Percentiles rank a stretch among this genome's conserved stretches.
Evolutionary conservation across 1,284 basidiomycete species (phyloP).

Genomic region (Meira nashicola): DNA sequence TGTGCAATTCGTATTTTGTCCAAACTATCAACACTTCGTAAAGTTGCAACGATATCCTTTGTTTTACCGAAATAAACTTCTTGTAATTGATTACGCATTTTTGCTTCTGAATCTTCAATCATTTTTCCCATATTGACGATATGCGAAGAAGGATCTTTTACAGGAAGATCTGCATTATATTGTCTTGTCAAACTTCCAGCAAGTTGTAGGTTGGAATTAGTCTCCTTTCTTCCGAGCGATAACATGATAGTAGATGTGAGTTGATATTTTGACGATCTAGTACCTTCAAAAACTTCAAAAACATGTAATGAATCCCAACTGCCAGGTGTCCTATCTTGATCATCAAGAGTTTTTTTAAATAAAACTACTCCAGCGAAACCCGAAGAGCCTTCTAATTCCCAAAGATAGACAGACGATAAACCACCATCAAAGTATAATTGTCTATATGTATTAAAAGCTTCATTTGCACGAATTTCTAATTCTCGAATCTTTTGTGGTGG

Average conservation of each 20-base stretch:
- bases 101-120: conserved; percentile 98
- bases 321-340: conserved; percentile 56
- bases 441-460: conserved; percentile 94
- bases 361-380: conserved; percentile 91
- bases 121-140: conserved; percentile 86
- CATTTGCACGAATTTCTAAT: conserved; percentile 86
- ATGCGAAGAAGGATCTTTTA: conserved; percentile 60
- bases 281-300: conserved; percentile 68
- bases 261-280: conserved; percentile 85
- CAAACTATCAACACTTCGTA: conserved; percentile 79
- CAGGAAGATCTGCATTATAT: conserved; percentile 57
- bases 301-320: conserved; percentile 99
- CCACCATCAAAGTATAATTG: conserved; percentile 99
- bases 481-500: conserved; percentile 80
- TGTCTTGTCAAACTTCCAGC: conserved; percentile 97
- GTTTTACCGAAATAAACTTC: conserved; percentile 99
- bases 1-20: conserved; percentile 75
- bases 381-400: conserved; percentile 87
- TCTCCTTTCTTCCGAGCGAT: conserved; percentile 68
- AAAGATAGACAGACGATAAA: conserved; percentile 93
- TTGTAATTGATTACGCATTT: conserved; percentile 91
- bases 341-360: conserved; percentile 69
- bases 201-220: conserved; percentile 66
- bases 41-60: conserved; percentile 83
- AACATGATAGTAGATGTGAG: conserved; percentile 96